Base-by-base conservation (phyloP, 768 basidiomycete genomes). In the Leccinum boreale region DNA sequence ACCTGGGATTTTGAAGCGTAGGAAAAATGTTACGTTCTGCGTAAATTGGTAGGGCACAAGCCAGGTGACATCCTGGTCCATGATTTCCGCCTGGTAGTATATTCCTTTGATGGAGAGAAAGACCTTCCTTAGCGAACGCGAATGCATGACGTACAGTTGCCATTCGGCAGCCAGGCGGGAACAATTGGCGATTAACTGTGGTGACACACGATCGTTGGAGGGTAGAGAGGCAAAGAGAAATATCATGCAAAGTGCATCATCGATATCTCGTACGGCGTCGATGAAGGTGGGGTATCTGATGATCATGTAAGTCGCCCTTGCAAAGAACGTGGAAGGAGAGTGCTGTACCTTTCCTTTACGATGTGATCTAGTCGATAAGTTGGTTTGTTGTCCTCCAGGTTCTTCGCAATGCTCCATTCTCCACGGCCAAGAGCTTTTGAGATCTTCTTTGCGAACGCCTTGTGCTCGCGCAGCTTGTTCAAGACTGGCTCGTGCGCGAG, bases 61-160 rank as follows among this genome's bases (percentile, higher is more conserved):
- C 97, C 97, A 99, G 36, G 89, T 95, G 47, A 98, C 83, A 29
- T 81, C 86, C 74, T 98, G 91, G 60, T 92, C 94, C 80, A 94
- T 87, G 24, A 98, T 81, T 70, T 96, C 92, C 9, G 93, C 95
- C 75, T 98, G 95, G 73, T 95, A 98, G 74, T 98, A 99, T 47
- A 99, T 85, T 42, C 97, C 97, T 75, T 98, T 98, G 74, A 99
- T 96, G 44, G 92, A 94, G 55, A 99, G 78, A 76, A 99, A 99
- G 29, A 89, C 86, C 74, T 97, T 97, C 53, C 89, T 85, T 42
- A 98, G 80, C 14, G 89, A 81, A 59, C 80, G 83, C 1, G 91
- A 85, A 68, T 93, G 90, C 85, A 98, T 92, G 39, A 95, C 81
- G 74, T 94, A 99, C 29, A 98, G 78, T 72, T 98, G 93, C 96